These are phyloP conservation scores for Leishmania gerbilli DNA, from an alignment of 208 protist species.

Conservation along the genomic window DNA sequence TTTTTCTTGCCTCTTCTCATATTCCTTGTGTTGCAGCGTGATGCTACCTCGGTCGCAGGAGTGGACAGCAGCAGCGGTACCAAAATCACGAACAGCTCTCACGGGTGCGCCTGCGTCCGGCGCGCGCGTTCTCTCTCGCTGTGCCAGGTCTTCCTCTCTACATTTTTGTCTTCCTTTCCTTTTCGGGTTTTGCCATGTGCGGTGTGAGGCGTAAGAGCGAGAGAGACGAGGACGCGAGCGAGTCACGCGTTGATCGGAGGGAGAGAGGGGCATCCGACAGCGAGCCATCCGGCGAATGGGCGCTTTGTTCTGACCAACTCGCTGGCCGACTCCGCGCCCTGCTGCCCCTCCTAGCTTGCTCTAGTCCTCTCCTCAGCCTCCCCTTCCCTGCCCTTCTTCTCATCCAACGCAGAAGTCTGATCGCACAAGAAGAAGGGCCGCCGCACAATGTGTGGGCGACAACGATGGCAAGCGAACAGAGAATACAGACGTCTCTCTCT, in stretches of 20 bases:
- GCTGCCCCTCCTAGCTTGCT: not conserved
- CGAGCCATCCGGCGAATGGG: too few relatives aligned
- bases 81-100: too few relatives aligned
- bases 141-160: not conserved
- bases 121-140: not conserved
- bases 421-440: not conserved
- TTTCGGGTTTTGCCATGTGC: not conserved
- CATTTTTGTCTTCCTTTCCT: not conserved
- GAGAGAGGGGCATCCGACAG: not conserved
- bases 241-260: not conserved
- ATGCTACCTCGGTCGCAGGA: not conserved
- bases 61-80: not conserved
- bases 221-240: not conserved
- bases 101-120: not conserved
- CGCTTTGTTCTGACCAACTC: not conserved
- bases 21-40: not conserved
- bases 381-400: not conserved
- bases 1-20: not conserved
- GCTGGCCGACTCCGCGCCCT: not conserved
- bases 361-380: too few relatives aligned
- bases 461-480: not conserved
- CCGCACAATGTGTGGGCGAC: not conserved
- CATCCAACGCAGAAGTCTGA: too few relatives aligned
- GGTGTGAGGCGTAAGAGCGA: not conserved
- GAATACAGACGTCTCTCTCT: not conserved